A percentile compares a stretch with the other conserved stretches of the same genome.
These are phyloP conservation scores for Cryptococcus floricola DNA, from an alignment of 1,284 basidiomycete species.

Conservation along the genomic window DNA sequence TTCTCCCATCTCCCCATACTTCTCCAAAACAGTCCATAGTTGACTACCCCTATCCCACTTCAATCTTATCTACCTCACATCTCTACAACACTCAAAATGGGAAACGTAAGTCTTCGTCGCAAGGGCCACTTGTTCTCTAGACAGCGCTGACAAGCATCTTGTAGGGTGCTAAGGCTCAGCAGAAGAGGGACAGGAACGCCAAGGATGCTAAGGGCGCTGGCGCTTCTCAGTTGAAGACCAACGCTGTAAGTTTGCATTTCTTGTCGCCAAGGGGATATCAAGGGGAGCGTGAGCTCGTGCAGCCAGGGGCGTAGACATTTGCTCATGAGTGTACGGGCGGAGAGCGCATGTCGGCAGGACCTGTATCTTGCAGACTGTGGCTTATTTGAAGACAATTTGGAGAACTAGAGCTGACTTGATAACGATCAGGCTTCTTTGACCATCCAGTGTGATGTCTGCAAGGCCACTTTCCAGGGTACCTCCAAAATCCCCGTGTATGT, in stretches of 20 bases:
- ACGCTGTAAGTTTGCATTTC: constrained; percentile 35
- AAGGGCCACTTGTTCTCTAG: background rate
- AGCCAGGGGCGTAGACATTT: background rate
- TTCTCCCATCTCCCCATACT: background rate
- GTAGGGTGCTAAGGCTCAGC: constrained; percentile 47
- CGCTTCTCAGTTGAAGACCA: constrained; percentile 44
- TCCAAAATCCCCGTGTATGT: constrained; percentile 49
- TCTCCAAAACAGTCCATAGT: background rate
- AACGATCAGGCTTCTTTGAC: constrained; percentile 45
- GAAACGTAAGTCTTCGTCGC: background rate
- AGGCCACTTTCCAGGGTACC: constrained; percentile 52
- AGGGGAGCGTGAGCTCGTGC: background rate
- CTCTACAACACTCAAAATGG: background rate
- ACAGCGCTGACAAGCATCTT: background rate
- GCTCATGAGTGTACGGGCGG: background rate
- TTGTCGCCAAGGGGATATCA: constrained; percentile 10
- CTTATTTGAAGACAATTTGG: background rate
- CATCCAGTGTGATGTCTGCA: constrained; percentile 52
- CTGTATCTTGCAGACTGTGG: background rate
- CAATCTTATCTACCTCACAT: background rate
- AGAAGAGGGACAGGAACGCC: constrained; percentile 37
- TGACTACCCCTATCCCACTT: background rate
- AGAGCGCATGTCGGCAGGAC: background rate
- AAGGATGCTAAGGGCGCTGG: constrained; percentile 30
- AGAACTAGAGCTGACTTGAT: constrained; percentile 15